phyloP scores from a whole-genome alignment of 2,329 filamentous ascomycete species.

The Colletotrichum higginsianum region DNA sequence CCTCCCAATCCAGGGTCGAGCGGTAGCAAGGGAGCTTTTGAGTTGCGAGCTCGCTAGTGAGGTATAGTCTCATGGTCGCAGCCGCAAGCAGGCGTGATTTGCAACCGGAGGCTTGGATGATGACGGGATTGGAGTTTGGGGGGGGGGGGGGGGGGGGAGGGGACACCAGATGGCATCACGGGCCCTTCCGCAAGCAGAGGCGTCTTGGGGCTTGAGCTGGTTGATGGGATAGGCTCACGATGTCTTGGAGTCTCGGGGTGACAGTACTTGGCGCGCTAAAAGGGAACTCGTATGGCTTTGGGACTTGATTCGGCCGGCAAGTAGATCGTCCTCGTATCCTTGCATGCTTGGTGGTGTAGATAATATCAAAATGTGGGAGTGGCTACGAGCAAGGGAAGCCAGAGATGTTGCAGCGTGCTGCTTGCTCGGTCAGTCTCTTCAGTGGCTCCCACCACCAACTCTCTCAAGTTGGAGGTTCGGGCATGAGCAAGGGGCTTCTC shows the following conservation, averaged over 20 bases:
- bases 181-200: constrained; percentile 19
- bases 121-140: background rate
- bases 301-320: background rate
- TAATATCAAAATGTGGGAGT: background rate
- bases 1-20: constrained; percentile 10
- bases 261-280: constrained; percentile 3
- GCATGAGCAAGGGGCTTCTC: background rate
- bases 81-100: constrained; percentile 12
- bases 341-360: constrained; percentile 13
- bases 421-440: too few species aligned
- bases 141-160: background rate
- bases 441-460: background rate
- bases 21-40: constrained; percentile 18
- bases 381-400: constrained; percentile 14
- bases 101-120: background rate
- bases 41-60: background rate
- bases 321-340: constrained; percentile 4
- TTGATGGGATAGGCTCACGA: background rate
- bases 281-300: background rate
- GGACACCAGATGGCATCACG: constrained; percentile 12
- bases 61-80: background rate
- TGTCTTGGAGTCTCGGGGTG: constrained; percentile 20
- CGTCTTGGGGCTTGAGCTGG: background rate
- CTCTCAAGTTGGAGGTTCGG: background rate
- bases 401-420: background rate